phyloP scores from a whole-genome alignment of 306 rosid genomes.

The Amphicarpaea edgeworthii region DNA sequence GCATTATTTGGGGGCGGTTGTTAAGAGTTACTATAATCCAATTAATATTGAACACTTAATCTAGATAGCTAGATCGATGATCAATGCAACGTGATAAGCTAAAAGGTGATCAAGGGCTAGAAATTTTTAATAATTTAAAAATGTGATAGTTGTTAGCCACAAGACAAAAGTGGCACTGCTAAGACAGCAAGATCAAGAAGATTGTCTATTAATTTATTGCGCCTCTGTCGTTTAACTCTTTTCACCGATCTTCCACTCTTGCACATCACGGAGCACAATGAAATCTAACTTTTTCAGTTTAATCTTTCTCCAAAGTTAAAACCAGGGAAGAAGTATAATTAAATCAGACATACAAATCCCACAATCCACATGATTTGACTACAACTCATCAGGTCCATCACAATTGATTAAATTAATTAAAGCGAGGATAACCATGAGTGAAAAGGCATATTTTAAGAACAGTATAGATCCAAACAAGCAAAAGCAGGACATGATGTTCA shows the following conservation, averaged over 20 bases:
- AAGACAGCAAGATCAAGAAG: conserved; percentile 66
- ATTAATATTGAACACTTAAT: conserved; percentile 35
- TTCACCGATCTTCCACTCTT: conserved; percentile 50
- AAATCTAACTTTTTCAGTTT: conserved; percentile 53
- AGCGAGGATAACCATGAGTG: conserved; percentile 42
- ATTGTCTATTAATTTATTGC: conserved; percentile 46
- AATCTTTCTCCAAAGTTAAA: conserved; percentile 47
- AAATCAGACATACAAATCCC: conserved; percentile 43
- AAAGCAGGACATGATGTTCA: conserved; percentile 46
- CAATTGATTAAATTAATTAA: conserved; percentile 17
- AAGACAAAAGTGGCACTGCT: conserved; percentile 50
- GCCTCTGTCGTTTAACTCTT: conserved; percentile 45
- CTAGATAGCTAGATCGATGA: conserved; percentile 35
- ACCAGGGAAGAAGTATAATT: conserved; percentile 31
- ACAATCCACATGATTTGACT: conserved; percentile 47
- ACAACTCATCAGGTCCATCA: conserved; percentile 49
- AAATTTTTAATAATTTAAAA: conserved; percentile 32
- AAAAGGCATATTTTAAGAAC: conserved; percentile 37
- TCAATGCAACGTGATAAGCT: conserved; percentile 14
- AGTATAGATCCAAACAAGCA: conserved; percentile 47
- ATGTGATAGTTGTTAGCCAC: conserved; percentile 43
- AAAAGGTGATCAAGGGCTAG: conserved; percentile 43
- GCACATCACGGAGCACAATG: conserved; percentile 66
- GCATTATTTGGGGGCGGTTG: conserved; percentile 38
- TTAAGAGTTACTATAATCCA: conserved; percentile 32